Conservation (phyloP, 495 filamentous ascomycete species). For the Penicillium bovifimosum region DNA sequence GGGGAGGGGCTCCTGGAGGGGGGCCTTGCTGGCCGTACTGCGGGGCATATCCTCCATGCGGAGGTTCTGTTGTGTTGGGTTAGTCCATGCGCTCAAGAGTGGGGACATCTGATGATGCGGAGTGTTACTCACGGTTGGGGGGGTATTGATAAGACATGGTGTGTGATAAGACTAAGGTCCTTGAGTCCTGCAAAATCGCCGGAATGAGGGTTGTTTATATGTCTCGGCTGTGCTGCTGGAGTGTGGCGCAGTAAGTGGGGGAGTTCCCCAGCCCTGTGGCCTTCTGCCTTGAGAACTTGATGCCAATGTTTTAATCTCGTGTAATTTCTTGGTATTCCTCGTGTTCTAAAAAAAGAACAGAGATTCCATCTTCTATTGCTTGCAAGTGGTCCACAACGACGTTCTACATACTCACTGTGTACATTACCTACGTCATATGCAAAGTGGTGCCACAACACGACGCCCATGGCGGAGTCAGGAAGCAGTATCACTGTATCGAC, state of each 20-base stretch:
- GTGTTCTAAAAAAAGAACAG: not conserved
- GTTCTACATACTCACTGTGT: no score
- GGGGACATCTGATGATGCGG: not conserved
- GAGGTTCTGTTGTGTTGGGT: conserved; percentile 19
- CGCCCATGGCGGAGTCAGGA: no score
- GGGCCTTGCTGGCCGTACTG: conserved; percentile 20
- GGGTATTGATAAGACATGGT: conserved; percentile 31
- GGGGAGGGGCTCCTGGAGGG: conserved; percentile 30
- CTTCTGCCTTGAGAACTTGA: not conserved
- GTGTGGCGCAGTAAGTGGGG: conserved; percentile 9
- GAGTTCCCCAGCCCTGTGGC: conserved; percentile 4
- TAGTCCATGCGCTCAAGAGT: not conserved
- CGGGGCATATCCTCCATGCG: conserved; percentile 23
- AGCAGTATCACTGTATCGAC: no score
- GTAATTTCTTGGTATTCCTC: not conserved
- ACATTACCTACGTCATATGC: not conserved
- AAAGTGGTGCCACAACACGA: no score
- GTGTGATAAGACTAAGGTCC: not conserved
- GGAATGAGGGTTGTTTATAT: conserved; percentile 1
- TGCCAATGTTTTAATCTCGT: not conserved
- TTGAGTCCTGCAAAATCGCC: not conserved
- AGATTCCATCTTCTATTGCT: not conserved
- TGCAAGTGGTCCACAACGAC: not conserved
- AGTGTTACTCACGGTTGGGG: conserved; percentile 25
- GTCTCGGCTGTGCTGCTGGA: not conserved